phyloP scores from a whole-genome alignment of 2,329 filamentous ascomycete genomes.

The Phialocephala subalpina region DNA sequence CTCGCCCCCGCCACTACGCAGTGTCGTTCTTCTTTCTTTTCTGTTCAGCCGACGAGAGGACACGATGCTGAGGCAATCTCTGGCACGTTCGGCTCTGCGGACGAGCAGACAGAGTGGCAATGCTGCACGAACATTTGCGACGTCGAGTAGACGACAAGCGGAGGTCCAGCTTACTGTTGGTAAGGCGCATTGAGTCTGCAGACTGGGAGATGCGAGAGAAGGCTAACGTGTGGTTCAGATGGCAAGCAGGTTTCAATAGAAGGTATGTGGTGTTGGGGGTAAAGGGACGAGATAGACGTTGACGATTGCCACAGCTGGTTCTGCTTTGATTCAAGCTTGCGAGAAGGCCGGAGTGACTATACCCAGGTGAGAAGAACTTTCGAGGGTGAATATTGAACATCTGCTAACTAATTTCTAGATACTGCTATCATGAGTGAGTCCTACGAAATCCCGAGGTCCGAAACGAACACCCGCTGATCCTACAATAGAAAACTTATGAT shows the following conservation, averaged over 20 bases:
- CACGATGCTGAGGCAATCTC: conserved; percentile 74
- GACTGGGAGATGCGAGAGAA: conserved; percentile 31
- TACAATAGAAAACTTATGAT: conserved; percentile 88
- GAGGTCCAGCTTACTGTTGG: conserved; percentile 98
- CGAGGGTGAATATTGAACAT: not conserved
- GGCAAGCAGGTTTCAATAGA: conserved; percentile 98
- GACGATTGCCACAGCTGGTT: conserved; percentile 74
- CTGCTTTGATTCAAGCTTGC: conserved; percentile 97
- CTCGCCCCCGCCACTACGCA: conserved; percentile 30
- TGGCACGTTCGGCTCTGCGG: conserved; percentile 74
- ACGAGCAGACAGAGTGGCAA: conserved; percentile 64
- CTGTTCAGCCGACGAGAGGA: conserved; percentile 61
- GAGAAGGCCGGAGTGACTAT: conserved; percentile 94
- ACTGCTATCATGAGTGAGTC: conserved; percentile 96
- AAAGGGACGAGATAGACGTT: conserved; percentile 42
- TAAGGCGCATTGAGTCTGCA: conserved; percentile 55
- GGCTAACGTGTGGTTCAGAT: conserved; percentile 64
- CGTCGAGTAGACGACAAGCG: conserved; percentile 78
- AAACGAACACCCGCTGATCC: conserved; percentile 34
- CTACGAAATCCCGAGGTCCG: conserved; percentile 30
- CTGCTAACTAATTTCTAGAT: conserved; percentile 63
- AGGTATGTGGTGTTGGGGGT: conserved; percentile 63
- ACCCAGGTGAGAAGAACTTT: conserved; percentile 69
- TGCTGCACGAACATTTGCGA: conserved; percentile 82
- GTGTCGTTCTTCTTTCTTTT: conserved; percentile 44